Conservation (phyloP, 768 basidiomycete genomes). For the Boletellus ananas region DNA sequence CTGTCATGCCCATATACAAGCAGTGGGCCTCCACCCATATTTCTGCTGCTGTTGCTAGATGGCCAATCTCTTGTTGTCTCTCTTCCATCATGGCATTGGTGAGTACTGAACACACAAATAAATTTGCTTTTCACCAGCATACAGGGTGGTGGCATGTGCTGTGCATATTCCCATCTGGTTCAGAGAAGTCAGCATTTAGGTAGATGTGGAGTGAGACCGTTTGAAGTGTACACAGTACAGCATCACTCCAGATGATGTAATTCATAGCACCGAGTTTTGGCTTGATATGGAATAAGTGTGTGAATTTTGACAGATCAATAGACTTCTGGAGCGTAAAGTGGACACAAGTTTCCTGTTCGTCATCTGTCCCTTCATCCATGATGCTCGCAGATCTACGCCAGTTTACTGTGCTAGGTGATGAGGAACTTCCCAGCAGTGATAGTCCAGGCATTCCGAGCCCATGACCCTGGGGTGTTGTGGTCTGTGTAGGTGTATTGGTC, state of each 20-base stretch:
- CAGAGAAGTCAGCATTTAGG: background rate
- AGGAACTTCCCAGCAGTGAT: background rate
- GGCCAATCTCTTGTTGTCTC: background rate
- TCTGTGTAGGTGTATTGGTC: no score
- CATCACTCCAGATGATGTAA: background rate
- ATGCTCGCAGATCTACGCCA: background rate
- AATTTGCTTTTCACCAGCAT: background rate
- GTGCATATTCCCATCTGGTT: background rate
- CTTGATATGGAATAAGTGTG: background rate
- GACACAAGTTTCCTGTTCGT: background rate
- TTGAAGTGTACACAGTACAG: background rate
- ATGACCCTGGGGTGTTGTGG: no score
- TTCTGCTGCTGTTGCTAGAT: background rate
- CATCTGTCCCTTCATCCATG: background rate
- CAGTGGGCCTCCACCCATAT: background rate
- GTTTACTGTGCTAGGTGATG: background rate
- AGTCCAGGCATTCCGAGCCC: no score
- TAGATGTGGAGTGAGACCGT: background rate
- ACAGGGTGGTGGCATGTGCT: background rate
- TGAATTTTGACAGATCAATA: background rate
- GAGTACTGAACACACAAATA: background rate
- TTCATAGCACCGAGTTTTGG: background rate
- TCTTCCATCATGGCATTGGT: background rate
- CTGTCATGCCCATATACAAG: background rate
- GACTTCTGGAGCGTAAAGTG: background rate